Base-by-base conservation (phyloP, 179 eudicot species). In the Spinacia oleracea region DNA sequence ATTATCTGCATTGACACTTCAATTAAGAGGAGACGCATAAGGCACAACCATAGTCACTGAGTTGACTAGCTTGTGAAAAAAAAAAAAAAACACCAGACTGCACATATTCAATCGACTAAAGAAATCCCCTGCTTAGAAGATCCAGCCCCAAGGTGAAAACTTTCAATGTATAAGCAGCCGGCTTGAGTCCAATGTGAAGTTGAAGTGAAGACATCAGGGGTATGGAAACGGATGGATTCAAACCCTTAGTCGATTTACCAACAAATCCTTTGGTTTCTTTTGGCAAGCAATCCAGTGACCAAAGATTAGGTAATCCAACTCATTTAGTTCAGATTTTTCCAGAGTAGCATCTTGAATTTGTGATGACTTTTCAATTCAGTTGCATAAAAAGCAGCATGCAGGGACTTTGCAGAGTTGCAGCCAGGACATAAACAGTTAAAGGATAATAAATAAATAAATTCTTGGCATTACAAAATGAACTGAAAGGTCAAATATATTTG, bases 341-440 rank as follows among this genome's bases (percentile, higher is more conserved):
- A 42, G 29, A 38, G 6, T 20, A 42, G 16, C 32, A 21, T 10
- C 53, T 48, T 48, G 53, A 27, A 62, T 27, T 11, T 62, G 66
- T 6, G 32, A 62, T 29, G 34, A 62, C 11, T 11, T 27, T 62
- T 62, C 66, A 62, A 62, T 14, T 25, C 25, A 10, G 32, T 62
- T 27, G 53, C 20, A 48, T 5, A 12, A 48, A 48, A 14, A 14
- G 53, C 10, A n/a, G 9, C 38, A 62, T 62, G 66, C 1, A 62
- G 21, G 45, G 73, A 71, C 74, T 70, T 25, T 43, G 32, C 70
- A 42, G 72, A 38, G 10, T 31, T 43, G 29, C 35, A 70, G 73
- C 25, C 55, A 25, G 51, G 74, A 70, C 40, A 5, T 45, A 18
- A 31, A 38, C 48, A 69, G 0, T 45, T 9, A 46, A 12, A 50